phyloP scores from a whole-genome alignment of 1,284 basidiomycete genomes.

The Cutaneotrichosporon dermatis region DNA sequence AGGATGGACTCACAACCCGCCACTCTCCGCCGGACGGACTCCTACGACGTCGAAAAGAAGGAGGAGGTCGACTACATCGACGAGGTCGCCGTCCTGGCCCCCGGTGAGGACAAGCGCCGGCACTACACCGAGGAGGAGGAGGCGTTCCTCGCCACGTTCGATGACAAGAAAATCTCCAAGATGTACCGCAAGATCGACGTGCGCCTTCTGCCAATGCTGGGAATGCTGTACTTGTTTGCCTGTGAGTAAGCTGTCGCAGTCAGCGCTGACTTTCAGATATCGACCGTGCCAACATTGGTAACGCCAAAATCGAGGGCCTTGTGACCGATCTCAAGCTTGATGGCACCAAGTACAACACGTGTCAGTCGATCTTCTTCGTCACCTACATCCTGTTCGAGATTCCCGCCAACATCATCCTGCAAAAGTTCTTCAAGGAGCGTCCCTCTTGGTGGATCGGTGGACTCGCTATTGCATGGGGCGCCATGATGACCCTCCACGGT shows the following conservation, averaged over 20 bases:
- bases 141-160: constrained; percentile 5
- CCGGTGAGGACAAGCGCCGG: not conserved
- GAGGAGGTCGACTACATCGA: not conserved
- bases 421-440: constrained; percentile 16
- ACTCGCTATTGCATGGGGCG: not conserved
- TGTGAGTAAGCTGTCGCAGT: constrained; percentile 54
- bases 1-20: too few relatives aligned
- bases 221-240: constrained; percentile 65
- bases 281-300: constrained; percentile 20
- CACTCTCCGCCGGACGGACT: too few relatives aligned
- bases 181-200: constrained; percentile 21
- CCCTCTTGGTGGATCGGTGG: constrained; percentile 17
- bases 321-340: constrained; percentile 15
- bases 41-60: constrained; percentile 6
- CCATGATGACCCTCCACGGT: constrained; percentile 13
- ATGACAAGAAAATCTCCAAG: not conserved
- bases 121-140: not conserved
- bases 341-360: constrained; percentile 27
- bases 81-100: not conserved
- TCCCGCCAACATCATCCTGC: constrained; percentile 24
- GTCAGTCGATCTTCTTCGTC: constrained; percentile 31
- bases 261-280: not conserved
- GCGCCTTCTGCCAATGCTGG: constrained; percentile 26
- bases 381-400: constrained; percentile 42
- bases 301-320: constrained; percentile 24